Conservation (phyloP, 495 filamentous ascomycete genomes). For the Articulospora tetracladia region DNA sequence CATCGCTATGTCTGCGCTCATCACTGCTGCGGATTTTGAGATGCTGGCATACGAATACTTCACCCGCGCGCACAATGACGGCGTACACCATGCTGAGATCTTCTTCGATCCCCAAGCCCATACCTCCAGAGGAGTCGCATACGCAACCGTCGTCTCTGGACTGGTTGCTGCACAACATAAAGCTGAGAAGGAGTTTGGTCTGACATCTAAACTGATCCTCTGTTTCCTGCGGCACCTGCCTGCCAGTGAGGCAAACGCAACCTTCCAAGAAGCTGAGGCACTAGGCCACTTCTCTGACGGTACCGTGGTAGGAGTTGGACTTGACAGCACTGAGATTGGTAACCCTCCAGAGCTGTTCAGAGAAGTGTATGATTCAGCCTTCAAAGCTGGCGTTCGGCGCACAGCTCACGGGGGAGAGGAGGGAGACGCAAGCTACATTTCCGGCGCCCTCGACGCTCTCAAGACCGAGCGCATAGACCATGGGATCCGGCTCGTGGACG, state of each 20-base stretch:
- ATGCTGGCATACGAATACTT: slow-evolving; percentile 74
- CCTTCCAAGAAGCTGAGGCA: slow-evolving; percentile 45
- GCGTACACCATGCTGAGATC: slow-evolving; percentile 70
- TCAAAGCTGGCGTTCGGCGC: slow-evolving; percentile 43
- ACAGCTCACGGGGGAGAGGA: slow-evolving; percentile 78
- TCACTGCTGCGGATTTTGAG: slow-evolving; percentile 59
- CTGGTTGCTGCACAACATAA: slow-evolving; percentile 54
- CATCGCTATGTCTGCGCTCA: slow-evolving; percentile 68
- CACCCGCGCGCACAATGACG: slow-evolving; percentile 55
- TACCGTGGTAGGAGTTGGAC: slow-evolving; percentile 58
- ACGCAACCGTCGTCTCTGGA: slow-evolving; percentile 55
- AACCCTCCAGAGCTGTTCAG: slow-evolving; percentile 63
- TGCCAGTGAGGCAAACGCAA: slow-evolving; percentile 42
- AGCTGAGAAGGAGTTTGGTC: slow-evolving; percentile 58
- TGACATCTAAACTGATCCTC: slow-evolving; percentile 60
- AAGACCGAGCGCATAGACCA: slow-evolving; percentile 65
- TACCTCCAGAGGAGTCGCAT: slow-evolving; percentile 55
- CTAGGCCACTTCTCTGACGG: slow-evolving; percentile 49
- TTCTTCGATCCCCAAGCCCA: slow-evolving; percentile 83
- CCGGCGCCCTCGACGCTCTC: slow-evolving; percentile 55
- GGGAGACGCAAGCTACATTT: slow-evolving; percentile 63
- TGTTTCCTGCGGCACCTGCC: slow-evolving; percentile 70
- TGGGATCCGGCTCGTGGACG: slow-evolving; percentile 61
- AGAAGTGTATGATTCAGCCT: slow-evolving; percentile 52
- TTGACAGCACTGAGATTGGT: slow-evolving; percentile 61